phyloP scores from a whole-genome alignment of 371 early-diverging fungal genomes.

The Blyttiomyces sp. region DNA sequence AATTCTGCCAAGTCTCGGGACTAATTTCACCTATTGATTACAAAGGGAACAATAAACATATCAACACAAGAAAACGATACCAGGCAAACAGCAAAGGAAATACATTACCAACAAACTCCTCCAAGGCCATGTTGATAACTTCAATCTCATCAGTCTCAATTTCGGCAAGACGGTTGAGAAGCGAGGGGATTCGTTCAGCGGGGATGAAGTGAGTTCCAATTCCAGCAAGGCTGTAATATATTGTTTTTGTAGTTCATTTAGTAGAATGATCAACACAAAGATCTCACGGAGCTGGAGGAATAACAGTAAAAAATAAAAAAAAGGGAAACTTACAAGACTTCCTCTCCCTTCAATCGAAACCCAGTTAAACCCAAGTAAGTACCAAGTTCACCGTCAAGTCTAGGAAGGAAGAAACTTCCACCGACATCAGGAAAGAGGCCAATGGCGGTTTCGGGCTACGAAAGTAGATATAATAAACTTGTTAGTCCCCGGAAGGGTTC shows the following conservation, averaged over 20 bases:
- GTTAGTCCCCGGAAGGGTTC: no score
- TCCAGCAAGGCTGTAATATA: conserved; percentile 69
- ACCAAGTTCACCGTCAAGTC: conserved; percentile 90
- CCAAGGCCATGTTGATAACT: conserved; percentile 82
- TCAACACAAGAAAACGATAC: no score
- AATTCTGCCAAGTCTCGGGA: conserved; percentile 29
- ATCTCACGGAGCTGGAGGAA: no score
- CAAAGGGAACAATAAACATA: background rate
- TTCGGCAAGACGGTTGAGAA: conserved; percentile 80
- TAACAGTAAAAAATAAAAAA: conserved; percentile 1
- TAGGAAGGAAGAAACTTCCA: conserved; percentile 86
- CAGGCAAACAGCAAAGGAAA: conserved; percentile 36
- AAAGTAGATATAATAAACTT: background rate
- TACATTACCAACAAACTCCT: conserved; percentile 82
- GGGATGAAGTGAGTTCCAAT: conserved; percentile 96
- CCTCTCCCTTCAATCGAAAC: conserved; percentile 72
- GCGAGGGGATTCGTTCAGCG: conserved; percentile 69
- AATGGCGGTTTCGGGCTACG: conserved; percentile 69
- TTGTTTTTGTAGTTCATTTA: background rate
- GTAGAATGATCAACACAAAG: background rate
- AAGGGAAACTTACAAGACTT: conserved; percentile 68
- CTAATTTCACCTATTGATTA: background rate
- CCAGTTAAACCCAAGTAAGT: conserved; percentile 92
- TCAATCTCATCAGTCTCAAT: conserved; percentile 77
- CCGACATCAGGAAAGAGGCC: conserved; percentile 95